Evolutionary conservation across 345 rosid species (phyloP), one percentile per base, ranked within the genome.

Genomic region (Murraya koenigii): DNA sequence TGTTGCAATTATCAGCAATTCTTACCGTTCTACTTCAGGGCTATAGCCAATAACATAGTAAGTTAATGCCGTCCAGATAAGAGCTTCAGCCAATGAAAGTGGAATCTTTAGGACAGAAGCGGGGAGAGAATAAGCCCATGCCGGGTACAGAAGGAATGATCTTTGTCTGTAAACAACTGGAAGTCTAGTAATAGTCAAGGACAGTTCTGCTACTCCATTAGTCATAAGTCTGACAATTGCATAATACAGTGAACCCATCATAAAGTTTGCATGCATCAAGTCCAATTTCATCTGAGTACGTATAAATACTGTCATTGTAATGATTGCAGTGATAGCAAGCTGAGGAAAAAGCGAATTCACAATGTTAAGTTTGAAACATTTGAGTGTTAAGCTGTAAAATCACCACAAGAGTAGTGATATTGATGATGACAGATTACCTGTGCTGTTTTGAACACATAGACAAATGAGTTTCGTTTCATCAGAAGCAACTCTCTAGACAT

Each of bases 81-180:
- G 17, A 47, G 89, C 61, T 36, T 87, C 90, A 32, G 79, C 59
- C 17, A 81, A 33, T 22, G 88, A 86, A 75, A 86, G 63, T 1
- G 92, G 92, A 66, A 87, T 79, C 71, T 82, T 84, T 22, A 85
- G 74, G 39, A 89, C 35, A 44, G 79, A 82, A 11, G 90, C 82
- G 14, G 93, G 89, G 17, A 87, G 61, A 26, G 90, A 80, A 61
- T 79, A 89, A 14, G 89, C 87, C 93, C 93, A 89, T 8, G 90
- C 84, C 8, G 88, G 89, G 69, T 85, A 86, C 33, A 87, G 75
- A 35, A 66, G 73, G 23, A 81, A 81, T 36, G 75, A 83, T 52
- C 81, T 83, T 68, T 89, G 93, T 67, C 85, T 89, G 84, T 87
- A 68, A 38, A 87, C 75, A 10, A 86, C 84, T 1, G 85, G 86